Percentiles rank a stretch among this genome's conserved stretches.
Conservation (phyloP, 305 asterid species). For the Fraxinus albicans region DNA sequence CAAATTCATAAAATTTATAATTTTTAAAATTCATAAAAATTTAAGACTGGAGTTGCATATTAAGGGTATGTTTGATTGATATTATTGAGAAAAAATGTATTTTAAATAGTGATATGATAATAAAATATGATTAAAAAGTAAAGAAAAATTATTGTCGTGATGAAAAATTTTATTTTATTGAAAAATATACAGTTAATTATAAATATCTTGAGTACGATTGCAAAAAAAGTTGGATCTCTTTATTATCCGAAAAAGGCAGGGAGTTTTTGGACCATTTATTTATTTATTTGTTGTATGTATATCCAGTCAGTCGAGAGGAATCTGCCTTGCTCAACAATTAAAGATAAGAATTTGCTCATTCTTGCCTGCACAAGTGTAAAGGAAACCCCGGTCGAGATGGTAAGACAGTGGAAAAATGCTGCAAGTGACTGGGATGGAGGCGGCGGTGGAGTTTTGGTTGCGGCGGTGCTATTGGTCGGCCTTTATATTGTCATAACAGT, state of each 20-base stretch:
- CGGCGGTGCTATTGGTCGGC: background rate
- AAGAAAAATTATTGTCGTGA: too few species aligned
- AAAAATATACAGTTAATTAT: too few species aligned
- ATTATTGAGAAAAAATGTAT: too few species aligned
- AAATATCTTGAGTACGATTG: too few species aligned
- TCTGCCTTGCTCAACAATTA: background rate
- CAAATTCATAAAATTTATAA: too few species aligned
- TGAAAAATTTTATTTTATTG: too few species aligned
- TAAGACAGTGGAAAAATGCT: background rate
- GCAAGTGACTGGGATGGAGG: background rate
- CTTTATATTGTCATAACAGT: slow-evolving; percentile 2
- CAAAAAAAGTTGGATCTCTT: too few species aligned
- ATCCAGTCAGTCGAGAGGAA: background rate
- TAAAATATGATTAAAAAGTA: too few species aligned
- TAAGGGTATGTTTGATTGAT: too few species aligned
- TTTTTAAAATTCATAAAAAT: too few species aligned
- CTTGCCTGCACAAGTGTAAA: background rate
- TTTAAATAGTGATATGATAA: too few species aligned
- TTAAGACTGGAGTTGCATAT: too few species aligned
- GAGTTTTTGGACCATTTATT: background rate
- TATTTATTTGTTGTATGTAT: background rate
- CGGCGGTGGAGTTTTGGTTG: background rate
- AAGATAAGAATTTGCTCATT: background rate
- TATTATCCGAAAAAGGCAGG: background rate
- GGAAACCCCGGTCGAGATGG: background rate